Percentiles rank a stretch among this genome's conserved stretches.
Evolutionary conservation across 257 asterid genomes (phyloP).

Genomic region (Rhazya stricta): DNA sequence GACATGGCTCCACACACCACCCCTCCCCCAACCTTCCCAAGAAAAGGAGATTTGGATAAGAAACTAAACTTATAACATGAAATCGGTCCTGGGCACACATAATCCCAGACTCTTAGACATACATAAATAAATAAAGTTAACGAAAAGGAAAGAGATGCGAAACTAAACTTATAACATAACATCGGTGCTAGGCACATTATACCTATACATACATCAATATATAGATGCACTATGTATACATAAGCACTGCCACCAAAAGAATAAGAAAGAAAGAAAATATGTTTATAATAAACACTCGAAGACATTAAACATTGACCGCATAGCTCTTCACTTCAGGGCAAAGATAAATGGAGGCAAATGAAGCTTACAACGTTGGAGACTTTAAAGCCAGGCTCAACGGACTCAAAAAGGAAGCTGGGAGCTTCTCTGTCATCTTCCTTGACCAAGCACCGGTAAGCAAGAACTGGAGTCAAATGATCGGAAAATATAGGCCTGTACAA

Average conservation of each 20-base stretch:
- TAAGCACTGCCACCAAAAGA: no score
- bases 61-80: no score
- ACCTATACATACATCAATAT: neutral
- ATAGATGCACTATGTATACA: neutral
- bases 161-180: no score
- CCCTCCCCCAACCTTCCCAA: no score
- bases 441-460: slow-evolving; percentile 92
- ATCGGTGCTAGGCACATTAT: no score
- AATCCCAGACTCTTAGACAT: no score
- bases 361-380: slow-evolving; percentile 68
- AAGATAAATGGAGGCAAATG: slow-evolving; percentile 6
- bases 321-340: slow-evolving; percentile 5
- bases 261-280: neutral
- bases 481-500: slow-evolving; percentile 69
- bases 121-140: no score
- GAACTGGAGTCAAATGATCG: slow-evolving; percentile 89
- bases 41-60: no score
- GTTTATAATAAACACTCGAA: neutral
- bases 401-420: slow-evolving; percentile 89
- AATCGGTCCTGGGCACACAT: no score
- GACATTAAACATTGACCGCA: neutral
- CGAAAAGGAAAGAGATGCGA: no score
- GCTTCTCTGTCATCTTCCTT: slow-evolving; percentile 96
- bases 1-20: neutral
- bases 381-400: slow-evolving; percentile 77